Percentiles rank a stretch among this genome's conserved stretches.
These are phyloP conservation scores for Globisporangium nagaii DNA, from an alignment of 352 stramenopile genomes.

Conservation along the genomic window DNA sequence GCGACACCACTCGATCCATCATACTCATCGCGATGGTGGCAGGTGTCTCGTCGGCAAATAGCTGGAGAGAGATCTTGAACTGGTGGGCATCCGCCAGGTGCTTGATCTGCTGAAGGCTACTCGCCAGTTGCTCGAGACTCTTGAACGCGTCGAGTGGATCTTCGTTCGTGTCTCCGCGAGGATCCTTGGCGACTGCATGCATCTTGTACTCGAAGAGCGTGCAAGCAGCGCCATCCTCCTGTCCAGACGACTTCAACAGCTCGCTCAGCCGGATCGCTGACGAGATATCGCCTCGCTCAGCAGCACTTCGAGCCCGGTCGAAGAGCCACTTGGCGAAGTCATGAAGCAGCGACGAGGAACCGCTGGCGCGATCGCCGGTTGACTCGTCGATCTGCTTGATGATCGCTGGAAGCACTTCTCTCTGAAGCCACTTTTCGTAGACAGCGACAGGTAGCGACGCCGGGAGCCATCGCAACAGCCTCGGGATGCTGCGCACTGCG, in stretches of 20 bases:
- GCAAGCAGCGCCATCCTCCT: background rate
- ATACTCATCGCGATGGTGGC: slow-evolving; percentile 72
- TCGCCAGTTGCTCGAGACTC: slow-evolving; percentile 23
- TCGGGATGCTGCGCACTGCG: slow-evolving; percentile 24
- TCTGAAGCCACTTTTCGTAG: slow-evolving; percentile 49
- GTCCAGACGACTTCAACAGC: slow-evolving; percentile 14
- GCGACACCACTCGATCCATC: slow-evolving; percentile 42
- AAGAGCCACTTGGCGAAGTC: slow-evolving; percentile 29
- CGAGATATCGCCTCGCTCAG: slow-evolving; percentile 20
- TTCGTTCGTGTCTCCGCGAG: slow-evolving; percentile 17
- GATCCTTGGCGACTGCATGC: background rate
- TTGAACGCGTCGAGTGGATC: slow-evolving; percentile 11
- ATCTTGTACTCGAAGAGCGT: slow-evolving; percentile 24
- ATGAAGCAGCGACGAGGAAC: slow-evolving; percentile 9
- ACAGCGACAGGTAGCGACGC: slow-evolving; percentile 29
- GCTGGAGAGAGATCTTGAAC: slow-evolving; percentile 51
- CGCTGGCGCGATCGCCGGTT: background rate
- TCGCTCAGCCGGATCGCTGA: slow-evolving; percentile 26
- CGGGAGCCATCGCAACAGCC: slow-evolving; percentile 32
- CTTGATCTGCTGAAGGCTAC: slow-evolving; percentile 52
- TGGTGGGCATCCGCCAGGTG: slow-evolving; percentile 33
- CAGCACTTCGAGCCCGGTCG: slow-evolving; percentile 19
- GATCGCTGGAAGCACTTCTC: slow-evolving; percentile 45
- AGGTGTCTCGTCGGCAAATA: slow-evolving; percentile 56
- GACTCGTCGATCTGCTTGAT: slow-evolving; percentile 18